These are phyloP conservation scores for Alternaria gaisen DNA, from an alignment of 2,329 filamentous ascomycete species.

Conservation along the genomic window DNA sequence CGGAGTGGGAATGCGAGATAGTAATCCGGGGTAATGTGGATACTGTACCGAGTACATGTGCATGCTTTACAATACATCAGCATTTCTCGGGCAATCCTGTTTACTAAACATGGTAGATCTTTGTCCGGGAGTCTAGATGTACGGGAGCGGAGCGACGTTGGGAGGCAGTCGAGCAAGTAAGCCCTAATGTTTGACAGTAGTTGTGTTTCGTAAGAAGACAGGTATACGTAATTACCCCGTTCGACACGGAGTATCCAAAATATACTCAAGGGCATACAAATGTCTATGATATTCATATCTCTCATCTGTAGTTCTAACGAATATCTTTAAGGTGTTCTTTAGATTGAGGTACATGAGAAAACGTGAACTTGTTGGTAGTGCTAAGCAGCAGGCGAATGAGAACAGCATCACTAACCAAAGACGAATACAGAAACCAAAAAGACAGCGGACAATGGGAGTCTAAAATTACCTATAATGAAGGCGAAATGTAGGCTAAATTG, in stretches of 20 bases:
- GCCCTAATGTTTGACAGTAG: not conserved
- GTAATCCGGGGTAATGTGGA: not conserved
- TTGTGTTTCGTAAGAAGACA: not conserved
- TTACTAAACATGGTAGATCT: not conserved
- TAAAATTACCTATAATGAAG: slow-evolving; percentile 7
- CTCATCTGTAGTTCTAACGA: not conserved
- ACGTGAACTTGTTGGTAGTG: not conserved
- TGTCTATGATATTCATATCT: not conserved
- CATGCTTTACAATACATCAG: not conserved
- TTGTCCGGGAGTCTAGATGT: not conserved
- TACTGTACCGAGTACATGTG: too few species aligned
- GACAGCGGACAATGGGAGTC: slow-evolving; percentile 3
- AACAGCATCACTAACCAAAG: not conserved
- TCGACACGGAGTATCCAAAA: too few species aligned
- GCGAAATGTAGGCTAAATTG: slow-evolving; percentile 1
- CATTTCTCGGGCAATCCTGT: not conserved
- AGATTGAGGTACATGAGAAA: not conserved
- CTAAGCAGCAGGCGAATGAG: not conserved
- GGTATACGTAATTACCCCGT: not conserved
- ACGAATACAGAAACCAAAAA: not conserved
- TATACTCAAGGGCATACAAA: not conserved
- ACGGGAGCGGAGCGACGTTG: slow-evolving; percentile 1
- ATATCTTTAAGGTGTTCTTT: not conserved
- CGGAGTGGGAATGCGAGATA: not conserved
- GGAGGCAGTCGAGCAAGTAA: not conserved